Evolutionary conservation across 2,329 filamentous ascomycete species (phyloP).

Genomic region (Colletotrichum zoysiae): DNA sequence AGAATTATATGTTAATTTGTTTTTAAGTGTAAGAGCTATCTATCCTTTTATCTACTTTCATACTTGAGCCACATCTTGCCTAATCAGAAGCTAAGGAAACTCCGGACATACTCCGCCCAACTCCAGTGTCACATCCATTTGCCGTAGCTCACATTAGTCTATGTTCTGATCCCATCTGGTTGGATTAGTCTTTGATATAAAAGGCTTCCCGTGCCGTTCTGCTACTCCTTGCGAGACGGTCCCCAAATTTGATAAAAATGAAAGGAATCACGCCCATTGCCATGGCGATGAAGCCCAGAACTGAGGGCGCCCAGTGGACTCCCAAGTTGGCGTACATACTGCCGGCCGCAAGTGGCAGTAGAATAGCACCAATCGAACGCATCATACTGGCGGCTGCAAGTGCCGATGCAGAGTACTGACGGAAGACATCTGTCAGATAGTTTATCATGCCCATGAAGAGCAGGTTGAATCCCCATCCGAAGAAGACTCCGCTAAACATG

Average conservation of each 20-base stretch:
- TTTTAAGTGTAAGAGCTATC: too few relatives aligned
- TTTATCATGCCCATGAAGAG: constrained; percentile 54
- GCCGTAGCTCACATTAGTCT: background rate
- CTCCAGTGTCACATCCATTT: background rate
- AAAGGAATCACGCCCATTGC: constrained; percentile 51
- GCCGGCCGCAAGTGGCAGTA: constrained; percentile 50
- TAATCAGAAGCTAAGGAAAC: too few relatives aligned
- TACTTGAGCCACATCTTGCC: too few relatives aligned
- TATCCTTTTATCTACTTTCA: too few relatives aligned
- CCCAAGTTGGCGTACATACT: constrained; percentile 51
- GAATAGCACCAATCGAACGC: constrained; percentile 50
- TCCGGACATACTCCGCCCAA: too few relatives aligned
- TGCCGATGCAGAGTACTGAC: constrained; percentile 51
- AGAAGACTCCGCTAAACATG: constrained; percentile 58
- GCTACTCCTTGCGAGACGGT: constrained; percentile 47
- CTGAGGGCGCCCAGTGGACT: constrained; percentile 52
- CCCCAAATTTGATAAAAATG: constrained; percentile 50
- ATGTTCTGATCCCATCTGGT: background rate
- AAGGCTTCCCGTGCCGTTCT: constrained; percentile 33
- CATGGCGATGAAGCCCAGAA: constrained; percentile 49
- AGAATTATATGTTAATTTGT: too few relatives aligned
- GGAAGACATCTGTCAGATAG: constrained; percentile 52
- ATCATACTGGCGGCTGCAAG: constrained; percentile 51
- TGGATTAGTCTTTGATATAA: background rate
- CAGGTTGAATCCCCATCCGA: constrained; percentile 52